Conservation (phyloP, 345 rosid genomes). For the Acer yangbiense region DNA sequence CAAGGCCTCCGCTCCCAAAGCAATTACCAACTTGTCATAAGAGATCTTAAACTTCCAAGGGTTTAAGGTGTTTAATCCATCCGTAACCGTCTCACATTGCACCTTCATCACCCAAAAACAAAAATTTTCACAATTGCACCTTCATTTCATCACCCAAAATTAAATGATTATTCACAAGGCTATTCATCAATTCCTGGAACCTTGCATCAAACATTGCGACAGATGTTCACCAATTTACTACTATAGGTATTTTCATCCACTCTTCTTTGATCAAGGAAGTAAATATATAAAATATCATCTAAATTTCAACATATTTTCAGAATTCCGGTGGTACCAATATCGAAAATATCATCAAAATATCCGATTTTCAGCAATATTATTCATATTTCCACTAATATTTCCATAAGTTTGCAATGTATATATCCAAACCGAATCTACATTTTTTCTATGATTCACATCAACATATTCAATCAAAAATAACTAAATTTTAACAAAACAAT, state of each 20-base stretch:
- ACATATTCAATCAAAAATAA: background rate
- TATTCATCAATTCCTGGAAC: too few relatives aligned
- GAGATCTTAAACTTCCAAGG: conserved; percentile 81
- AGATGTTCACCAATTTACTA: background rate
- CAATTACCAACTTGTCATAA: conserved; percentile 86
- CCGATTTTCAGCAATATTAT: too few relatives aligned
- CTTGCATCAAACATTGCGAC: background rate
- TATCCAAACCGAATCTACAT: too few relatives aligned
- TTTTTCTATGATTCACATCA: background rate
- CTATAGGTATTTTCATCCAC: background rate
- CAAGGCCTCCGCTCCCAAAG: conserved; percentile 79
- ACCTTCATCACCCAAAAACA: conserved; percentile 47
- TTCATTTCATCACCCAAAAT: background rate
- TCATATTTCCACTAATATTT: too few relatives aligned
- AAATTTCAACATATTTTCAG: too few relatives aligned
- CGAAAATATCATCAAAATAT: too few relatives aligned
- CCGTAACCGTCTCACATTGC: conserved; percentile 80
- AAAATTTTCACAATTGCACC: background rate
- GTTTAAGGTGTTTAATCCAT: conserved; percentile 45
- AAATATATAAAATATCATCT: too few relatives aligned
- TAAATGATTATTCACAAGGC: too few relatives aligned
- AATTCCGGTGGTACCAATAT: too few relatives aligned
- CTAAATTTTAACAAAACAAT: background rate
- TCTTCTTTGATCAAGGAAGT: background rate
- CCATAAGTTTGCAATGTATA: too few relatives aligned